phyloP scores from a whole-genome alignment of 805 yeast species.

The Spathaspora girioi region DNA sequence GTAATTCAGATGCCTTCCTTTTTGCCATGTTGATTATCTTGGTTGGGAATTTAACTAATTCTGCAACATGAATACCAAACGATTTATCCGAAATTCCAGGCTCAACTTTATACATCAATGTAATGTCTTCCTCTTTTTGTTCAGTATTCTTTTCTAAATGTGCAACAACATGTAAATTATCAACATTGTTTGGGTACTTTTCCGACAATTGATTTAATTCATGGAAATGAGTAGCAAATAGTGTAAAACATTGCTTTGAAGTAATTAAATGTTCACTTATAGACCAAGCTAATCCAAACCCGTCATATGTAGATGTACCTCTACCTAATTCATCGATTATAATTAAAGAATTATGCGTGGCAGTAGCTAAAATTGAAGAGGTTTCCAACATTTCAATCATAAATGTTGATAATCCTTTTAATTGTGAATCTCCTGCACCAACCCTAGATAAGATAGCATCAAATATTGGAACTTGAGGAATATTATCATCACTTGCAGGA shows the following conservation, averaged over 20 bases:
- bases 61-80: slow-evolving; percentile 97
- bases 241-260: slow-evolving; percentile 68
- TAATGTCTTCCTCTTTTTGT: slow-evolving; percentile 54
- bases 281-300: slow-evolving; percentile 97
- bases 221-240: slow-evolving; percentile 97
- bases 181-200: slow-evolving; percentile 53
- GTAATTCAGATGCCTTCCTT: slow-evolving; percentile 85
- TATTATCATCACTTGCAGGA: slow-evolving; percentile 50
- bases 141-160: slow-evolving; percentile 59
- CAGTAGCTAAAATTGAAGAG: slow-evolving; percentile 77
- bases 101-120: slow-evolving; percentile 89
- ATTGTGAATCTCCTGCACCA: slow-evolving; percentile 98
- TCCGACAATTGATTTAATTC: slow-evolving; percentile 82
- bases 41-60: slow-evolving; percentile 85
- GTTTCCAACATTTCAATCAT: slow-evolving; percentile 92
- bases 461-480: slow-evolving; percentile 75
- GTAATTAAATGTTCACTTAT: slow-evolving; percentile 81
- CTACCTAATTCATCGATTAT: slow-evolving; percentile 95
- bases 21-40: slow-evolving; percentile 95
- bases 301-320: slow-evolving; percentile 88
- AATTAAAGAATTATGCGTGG: slow-evolving; percentile 74
- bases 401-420: slow-evolving; percentile 94
- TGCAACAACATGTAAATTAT: slow-evolving; percentile 89
- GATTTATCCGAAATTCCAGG: slow-evolving; percentile 95
- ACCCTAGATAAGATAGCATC: slow-evolving; percentile 94